A percentile compares a stretch with the other conserved stretches of the same genome.
phyloP scores from a whole-genome alignment of 2,329 filamentous ascomycete species.

The Beauveria scarabaeidicola region DNA sequence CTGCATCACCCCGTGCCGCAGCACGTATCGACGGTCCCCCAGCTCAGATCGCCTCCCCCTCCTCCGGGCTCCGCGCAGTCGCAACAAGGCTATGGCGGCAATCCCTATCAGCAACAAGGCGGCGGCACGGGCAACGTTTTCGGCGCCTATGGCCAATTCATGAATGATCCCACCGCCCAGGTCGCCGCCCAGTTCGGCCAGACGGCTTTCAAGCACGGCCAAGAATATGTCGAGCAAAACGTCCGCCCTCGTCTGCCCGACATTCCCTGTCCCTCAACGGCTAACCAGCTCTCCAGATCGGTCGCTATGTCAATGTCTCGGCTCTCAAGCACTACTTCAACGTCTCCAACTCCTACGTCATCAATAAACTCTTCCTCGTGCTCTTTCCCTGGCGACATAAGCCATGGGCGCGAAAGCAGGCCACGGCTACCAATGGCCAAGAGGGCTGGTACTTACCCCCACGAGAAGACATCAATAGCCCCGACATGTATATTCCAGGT shows the following conservation, averaged over 20 bases:
- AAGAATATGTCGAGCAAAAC: slow-evolving; percentile 93
- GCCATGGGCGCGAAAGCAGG: slow-evolving; percentile 90
- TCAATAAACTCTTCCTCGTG: slow-evolving; percentile 86
- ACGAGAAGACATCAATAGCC: slow-evolving; percentile 91
- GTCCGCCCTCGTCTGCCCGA: slow-evolving; percentile 41
- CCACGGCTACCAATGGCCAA: slow-evolving; percentile 59
- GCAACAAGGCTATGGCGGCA: slow-evolving; percentile 56
- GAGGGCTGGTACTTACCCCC: slow-evolving; percentile 80
- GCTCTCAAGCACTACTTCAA: slow-evolving; percentile 99
- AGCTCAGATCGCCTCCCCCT: slow-evolving; percentile 87
- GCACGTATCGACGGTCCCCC: slow-evolving; percentile 95
- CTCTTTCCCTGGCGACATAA: slow-evolving; percentile 97
- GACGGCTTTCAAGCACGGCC: slow-evolving; percentile 81
- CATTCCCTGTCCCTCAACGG: background rate
- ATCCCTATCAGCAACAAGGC: slow-evolving; percentile 63
- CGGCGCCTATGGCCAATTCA: slow-evolving; percentile 80
- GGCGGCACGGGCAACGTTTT: slow-evolving; percentile 46
- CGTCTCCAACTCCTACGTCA: slow-evolving; percentile 93
- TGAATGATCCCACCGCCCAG: slow-evolving; percentile 90
- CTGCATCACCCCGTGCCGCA: slow-evolving; percentile 96
- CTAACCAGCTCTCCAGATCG: slow-evolving; percentile 23
- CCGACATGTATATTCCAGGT: slow-evolving; percentile 96
- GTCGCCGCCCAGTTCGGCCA: slow-evolving; percentile 92
- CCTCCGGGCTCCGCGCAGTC: slow-evolving; percentile 63
- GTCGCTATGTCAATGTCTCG: slow-evolving; percentile 78